These are phyloP conservation scores for Magnaporthiopsis rhizophila DNA, from an alignment of 2,329 filamentous ascomycete species.

Conservation along the genomic window DNA sequence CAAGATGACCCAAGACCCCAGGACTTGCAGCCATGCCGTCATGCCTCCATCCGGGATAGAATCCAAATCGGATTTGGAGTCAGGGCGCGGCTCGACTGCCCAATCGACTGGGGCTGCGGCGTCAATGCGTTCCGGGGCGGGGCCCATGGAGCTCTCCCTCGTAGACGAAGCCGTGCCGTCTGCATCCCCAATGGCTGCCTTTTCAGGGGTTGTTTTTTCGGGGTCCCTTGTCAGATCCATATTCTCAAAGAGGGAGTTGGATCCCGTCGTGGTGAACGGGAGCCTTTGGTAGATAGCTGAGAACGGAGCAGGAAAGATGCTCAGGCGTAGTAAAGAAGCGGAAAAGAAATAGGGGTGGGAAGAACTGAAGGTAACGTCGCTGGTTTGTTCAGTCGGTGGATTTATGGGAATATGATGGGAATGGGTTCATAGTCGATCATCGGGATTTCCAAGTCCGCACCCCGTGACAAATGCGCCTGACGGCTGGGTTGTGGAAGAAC, in stretches of 20 bases:
- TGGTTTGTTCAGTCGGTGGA: no score
- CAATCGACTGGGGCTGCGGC: no score
- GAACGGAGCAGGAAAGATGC: background rate
- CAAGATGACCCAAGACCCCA: slow-evolving; percentile 28
- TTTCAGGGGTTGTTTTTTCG: background rate
- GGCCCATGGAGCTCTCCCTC: background rate
- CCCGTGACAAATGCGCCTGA: background rate
- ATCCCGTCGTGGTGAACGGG: background rate
- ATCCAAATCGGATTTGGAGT: background rate
- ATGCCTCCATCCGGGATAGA: slow-evolving; percentile 26
- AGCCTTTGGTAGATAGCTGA: background rate
- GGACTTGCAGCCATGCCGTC: slow-evolving; percentile 31
- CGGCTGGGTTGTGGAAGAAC: no score
- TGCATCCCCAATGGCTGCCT: background rate
- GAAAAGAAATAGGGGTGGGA: no score
- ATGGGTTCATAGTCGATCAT: no score
- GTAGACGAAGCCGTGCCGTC: background rate
- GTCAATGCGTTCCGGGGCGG: background rate
- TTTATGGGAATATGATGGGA: no score
- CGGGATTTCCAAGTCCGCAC: no score
- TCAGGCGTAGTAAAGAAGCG: no score
- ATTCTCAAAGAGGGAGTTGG: background rate
- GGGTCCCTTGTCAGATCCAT: background rate
- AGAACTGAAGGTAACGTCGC: no score
- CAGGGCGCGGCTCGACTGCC: background rate